phyloP scores from a whole-genome alignment of 78 protist genomes.

The Dictyostelium brefeldianum region DNA sequence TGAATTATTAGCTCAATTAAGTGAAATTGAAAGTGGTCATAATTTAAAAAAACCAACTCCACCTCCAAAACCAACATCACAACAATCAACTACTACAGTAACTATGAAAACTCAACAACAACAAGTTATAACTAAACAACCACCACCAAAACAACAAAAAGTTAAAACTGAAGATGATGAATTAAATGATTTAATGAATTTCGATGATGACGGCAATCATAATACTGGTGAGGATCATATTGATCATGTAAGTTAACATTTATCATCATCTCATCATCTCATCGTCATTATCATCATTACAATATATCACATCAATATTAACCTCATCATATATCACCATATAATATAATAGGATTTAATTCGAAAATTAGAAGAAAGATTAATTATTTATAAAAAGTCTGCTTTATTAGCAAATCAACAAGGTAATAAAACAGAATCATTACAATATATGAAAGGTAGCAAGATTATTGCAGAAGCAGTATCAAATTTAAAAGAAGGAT shows the following conservation, averaged over 20 bases:
- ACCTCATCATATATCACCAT: no score
- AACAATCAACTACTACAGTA: background rate
- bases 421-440: constrained; percentile 17
- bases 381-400: background rate
- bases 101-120: background rate
- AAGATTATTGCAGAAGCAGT: constrained; percentile 21
- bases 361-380: constrained; percentile 32
- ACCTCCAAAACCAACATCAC: constrained; percentile 9
- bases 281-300: background rate
- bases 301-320: background rate
- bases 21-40: constrained; percentile 40
- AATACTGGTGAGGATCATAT: background rate
- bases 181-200: constrained; percentile 7
- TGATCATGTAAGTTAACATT: background rate
- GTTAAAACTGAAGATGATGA: constrained; percentile 18
- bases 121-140: background rate
- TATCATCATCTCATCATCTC: no score
- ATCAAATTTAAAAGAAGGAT: constrained; percentile 35
- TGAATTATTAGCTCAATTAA: constrained; percentile 47
- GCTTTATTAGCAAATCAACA: constrained; percentile 11
- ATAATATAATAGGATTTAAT: constrained; percentile 6
- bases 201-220: constrained; percentile 9
- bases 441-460: constrained; percentile 13
- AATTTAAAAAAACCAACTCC: background rate
- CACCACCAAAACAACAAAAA: background rate